Evolutionary conservation across 2,329 filamentous ascomycete genomes (phyloP), one percentile per base, ranked within the genome.

Genomic region (Aureobasidium mangrovei): DNA sequence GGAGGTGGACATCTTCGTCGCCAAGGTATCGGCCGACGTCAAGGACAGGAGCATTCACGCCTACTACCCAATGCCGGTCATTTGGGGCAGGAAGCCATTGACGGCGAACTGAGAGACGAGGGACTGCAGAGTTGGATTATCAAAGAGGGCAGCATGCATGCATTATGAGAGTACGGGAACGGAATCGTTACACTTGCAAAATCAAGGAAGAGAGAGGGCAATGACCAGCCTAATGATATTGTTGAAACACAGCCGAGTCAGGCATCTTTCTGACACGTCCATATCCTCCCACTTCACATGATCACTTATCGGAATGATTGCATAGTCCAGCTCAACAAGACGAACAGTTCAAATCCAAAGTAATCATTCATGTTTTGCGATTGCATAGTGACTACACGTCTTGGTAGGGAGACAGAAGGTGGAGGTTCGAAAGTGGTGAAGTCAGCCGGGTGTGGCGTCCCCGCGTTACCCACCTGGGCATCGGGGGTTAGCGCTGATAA

Each of bases 1-100:
- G 32, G 72, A 75, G 59, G 71, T 75, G 3, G 69, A 74, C 52
- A 63, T 74, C 3, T 66, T 76, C 40, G 65, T 69, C 8, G 67
- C 67, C 28, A 63, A 63, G 56, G 62, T 67, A 7, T 59, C 62
- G 31, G 58, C 59, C 18, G 68, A 69, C 53, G 60, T 70, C 52
- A 64, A 61, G 53, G 62, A 69, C 54, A 62, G 57, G 51, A 61
- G 61, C 49, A 68, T 70, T 4, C 67, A 69, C 59, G 66, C 66
- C 6, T 69, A 70, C 51, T 69, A 68, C 35, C 67, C 66, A 2
- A 69, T 69, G 68, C 67, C 67, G 33, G 67, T 70, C 40, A 58
- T 61, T 3, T 68, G 59, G 58, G 67, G 65, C 2, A 59, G 67
- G 47, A 69, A 65, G 51, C 67, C 67, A 8, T 58, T 58, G 47